Evolutionary conservation across 306 rosid genomes (phyloP), one percentile per base, ranked within the genome.

Genomic region (Ammopiptanthus mongolicus): DNA sequence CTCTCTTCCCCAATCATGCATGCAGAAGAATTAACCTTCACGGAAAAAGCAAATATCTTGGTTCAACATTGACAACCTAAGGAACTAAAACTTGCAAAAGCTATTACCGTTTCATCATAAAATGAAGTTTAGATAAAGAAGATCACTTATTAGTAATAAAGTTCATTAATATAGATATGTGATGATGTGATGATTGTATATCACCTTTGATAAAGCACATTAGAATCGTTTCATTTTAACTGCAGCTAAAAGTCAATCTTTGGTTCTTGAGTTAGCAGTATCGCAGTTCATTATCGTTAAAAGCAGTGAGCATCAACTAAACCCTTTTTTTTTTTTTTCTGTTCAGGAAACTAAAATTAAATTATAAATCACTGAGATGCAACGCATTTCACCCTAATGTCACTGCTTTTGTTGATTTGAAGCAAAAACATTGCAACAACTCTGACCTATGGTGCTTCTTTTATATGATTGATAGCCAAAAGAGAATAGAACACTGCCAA

Each of bases 11-110:
- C 65, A 36, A 22, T 25, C 60, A 75, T 34, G 58, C 78, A 84
- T 15, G 70, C 83, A 59, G 84, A 48, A 73, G 91, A 71, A 65
- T 81, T 74, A 5, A 80, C 86, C 99, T 96, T 77, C 75, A 78
- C 12, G 2, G 70, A n/a, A 58, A 72, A 50, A 46, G 4, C 52
- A 81, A 56, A 73, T 4, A 66, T 73, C 28, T 2, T 22, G 62
- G 53, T 62, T 78, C 65, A 78, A 67, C 56, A 65, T 78, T 44
- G 48, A 55, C 34, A 52, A 25, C 47, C 51, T 65, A 44, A 71
- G 66, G 75, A 72, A 39, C 80, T 48, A 50, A 12, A 64, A 21
- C 73, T 61, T 66, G 46, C 73, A 13, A 62, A 62, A 69, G 60
- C 62, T 41, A 48, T 11, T 58, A 42, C 36, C 57, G 48, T 41